Percentiles rank a stretch among this genome's conserved stretches.
Conservation (phyloP, 352 stramenopile genomes). For the Pythium apleroticum region DNA sequence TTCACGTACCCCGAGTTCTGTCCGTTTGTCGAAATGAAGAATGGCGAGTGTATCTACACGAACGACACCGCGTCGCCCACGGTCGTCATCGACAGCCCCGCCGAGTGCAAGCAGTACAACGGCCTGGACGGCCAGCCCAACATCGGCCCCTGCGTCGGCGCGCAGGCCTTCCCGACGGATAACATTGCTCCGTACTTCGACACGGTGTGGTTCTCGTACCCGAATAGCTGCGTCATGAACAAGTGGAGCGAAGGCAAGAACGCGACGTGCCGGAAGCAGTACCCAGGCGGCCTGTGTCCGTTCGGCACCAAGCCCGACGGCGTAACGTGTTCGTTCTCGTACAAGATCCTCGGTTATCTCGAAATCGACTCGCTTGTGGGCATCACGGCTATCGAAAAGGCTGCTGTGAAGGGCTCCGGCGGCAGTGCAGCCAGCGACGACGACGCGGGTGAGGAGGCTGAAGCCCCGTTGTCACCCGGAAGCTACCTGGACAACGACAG, state of each 20-base stretch:
- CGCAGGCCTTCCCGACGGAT: constrained; percentile 51
- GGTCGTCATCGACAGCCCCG: constrained; percentile 22
- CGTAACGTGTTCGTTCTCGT: constrained; percentile 53
- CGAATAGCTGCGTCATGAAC: constrained; percentile 56
- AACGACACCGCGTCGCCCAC: constrained; percentile 27
- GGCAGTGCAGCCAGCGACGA: constrained; percentile 4
- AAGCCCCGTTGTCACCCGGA: neutral
- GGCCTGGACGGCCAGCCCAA: constrained; percentile 50
- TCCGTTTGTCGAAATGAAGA: constrained; percentile 64
- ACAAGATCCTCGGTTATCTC: constrained; percentile 61
- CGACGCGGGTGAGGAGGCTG: constrained; percentile 1
- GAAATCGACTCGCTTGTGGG: constrained; percentile 68
- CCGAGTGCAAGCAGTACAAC: constrained; percentile 70
- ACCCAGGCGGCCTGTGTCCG: constrained; percentile 51
- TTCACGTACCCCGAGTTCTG: constrained; percentile 74
- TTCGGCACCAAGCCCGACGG: constrained; percentile 52
- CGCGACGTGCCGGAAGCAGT: constrained; percentile 34
- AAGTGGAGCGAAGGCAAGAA: constrained; percentile 49
- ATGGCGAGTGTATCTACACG: constrained; percentile 47
- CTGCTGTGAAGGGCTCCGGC: neutral
- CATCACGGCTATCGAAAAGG: constrained; percentile 42
- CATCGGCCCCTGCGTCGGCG: constrained; percentile 62
- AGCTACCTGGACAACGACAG: neutral
- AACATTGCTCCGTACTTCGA: constrained; percentile 61
- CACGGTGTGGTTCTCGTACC: constrained; percentile 78